Evolutionary conservation across 495 filamentous ascomycete genomes (phyloP).

Genomic region (Penicillium angulare): DNA sequence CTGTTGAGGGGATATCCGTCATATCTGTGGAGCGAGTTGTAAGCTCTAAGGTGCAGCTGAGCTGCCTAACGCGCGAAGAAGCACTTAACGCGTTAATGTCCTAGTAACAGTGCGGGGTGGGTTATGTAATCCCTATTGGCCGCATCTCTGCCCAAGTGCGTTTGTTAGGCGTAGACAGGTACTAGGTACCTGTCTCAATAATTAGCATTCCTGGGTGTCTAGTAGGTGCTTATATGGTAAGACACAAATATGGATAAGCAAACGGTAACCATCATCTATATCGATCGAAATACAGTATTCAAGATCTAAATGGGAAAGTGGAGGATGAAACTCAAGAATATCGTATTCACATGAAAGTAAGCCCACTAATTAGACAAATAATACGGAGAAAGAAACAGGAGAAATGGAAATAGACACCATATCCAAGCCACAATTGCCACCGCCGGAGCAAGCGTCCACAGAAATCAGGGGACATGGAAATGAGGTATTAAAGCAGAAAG

Average conservation of each 20-base stretch:
- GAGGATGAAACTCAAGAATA: neutral
- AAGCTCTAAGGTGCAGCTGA: slow-evolving; percentile 1
- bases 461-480: neutral
- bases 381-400: neutral
- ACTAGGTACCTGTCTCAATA: too few relatives aligned
- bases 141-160: neutral
- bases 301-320: too few relatives aligned
- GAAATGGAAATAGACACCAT: neutral
- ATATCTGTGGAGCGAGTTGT: slow-evolving; percentile 22
- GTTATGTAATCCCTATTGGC: slow-evolving; percentile 10
- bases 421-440: neutral
- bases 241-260: too few relatives aligned
- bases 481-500: neutral
- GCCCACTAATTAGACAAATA: slow-evolving; percentile 9
- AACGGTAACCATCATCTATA: too few relatives aligned
- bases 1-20: slow-evolving; percentile 15
- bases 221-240: too few relatives aligned
- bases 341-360: slow-evolving; percentile 13
- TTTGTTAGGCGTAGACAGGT: too few relatives aligned
- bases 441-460: neutral
- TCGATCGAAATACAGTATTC: too few relatives aligned
- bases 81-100: slow-evolving; percentile 40
- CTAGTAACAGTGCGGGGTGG: slow-evolving; percentile 23
- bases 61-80: slow-evolving; percentile 28
- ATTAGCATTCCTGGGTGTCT: too few relatives aligned